Base-by-base conservation (phyloP, 805 yeast species). In the Saturnispora silvae region DNA sequence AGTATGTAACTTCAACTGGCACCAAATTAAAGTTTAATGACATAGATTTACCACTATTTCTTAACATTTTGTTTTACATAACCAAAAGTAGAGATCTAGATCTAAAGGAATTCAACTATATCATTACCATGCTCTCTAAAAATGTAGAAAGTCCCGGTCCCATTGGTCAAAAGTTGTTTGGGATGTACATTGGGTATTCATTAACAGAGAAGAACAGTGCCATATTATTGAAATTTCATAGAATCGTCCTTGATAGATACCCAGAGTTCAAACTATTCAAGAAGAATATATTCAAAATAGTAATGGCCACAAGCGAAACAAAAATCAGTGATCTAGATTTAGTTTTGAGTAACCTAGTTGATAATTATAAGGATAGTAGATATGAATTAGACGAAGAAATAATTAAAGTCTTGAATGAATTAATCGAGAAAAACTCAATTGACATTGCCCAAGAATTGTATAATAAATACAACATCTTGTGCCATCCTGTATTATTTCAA, bases 361-460 rank as follows among this genome's bases (percentile, higher is more conserved):
- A 20, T 9, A 31, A 33, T 2, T 16, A 33, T 18, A 34, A 37
- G 26, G 2, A 13, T 1, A 27, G 28, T 20, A 30, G 30, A 18
- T 23, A 33, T 8, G 31, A 31, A 27, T 14, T 37, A 8, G 40
- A 35, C 14, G 31, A 38, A 20, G 35, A 40, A 23, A 18, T 34
- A 15, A 44, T 31, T 23, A 15, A 23, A 11, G 31, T 40, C n/a
- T 26, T 44, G 7, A 40, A 35, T 15, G 35, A 35, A 14, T 33
- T 44, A 28, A 26, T 44, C 5, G 10, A 14, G 10, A 37, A 37
- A 5, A 36, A 30, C 15, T 29, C 37, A 16, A 24, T 35, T 29
- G 42, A 34, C 4, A 29, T 38, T 15, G 47, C 47, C 7, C 40
- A 44, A 31, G 45, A 39, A 29, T 31, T 42, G n/a, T 44, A 42